These are phyloP conservation scores for Corylus heterophylla DNA, from an alignment of 306 rosid species.

Conservation along the genomic window DNA sequence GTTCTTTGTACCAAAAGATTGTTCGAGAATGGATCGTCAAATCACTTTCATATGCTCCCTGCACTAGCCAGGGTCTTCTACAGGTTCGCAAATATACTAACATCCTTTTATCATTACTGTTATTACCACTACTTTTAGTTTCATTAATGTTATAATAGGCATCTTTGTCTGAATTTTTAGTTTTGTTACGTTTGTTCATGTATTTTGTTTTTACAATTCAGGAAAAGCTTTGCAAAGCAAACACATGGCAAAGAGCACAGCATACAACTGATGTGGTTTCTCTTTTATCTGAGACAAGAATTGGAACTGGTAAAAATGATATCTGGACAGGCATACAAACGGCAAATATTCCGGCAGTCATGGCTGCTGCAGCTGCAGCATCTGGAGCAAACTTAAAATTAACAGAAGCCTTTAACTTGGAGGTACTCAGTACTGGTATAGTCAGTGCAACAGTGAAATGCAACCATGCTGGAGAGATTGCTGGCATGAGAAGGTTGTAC, in stretches of 20 bases:
- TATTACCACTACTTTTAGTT: slow-evolving; percentile 20
- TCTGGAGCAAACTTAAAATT: slow-evolving; percentile 89
- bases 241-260: slow-evolving; percentile 92
- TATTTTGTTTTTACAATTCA: slow-evolving; percentile 37
- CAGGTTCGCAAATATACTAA: slow-evolving; percentile 62
- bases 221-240: slow-evolving; percentile 95
- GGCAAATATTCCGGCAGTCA: slow-evolving; percentile 90
- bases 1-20: slow-evolving; percentile 81
- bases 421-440: slow-evolving; percentile 91
- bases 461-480: slow-evolving; percentile 97
- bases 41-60: slow-evolving; percentile 90
- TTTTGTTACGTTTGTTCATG: slow-evolving; percentile 9
- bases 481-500: slow-evolving; percentile 98
- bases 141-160: slow-evolving; percentile 3
- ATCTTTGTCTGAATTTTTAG: slow-evolving; percentile 11
- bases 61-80: slow-evolving; percentile 98
- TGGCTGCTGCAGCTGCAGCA: slow-evolving; percentile 98
- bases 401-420: slow-evolving; percentile 88
- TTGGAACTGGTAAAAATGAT: slow-evolving; percentile 89
- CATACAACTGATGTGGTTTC: slow-evolving; percentile 90
- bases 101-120: slow-evolving; percentile 5
- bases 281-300: slow-evolving; percentile 89
- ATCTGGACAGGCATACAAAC: slow-evolving; percentile 80
- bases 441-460: slow-evolving; percentile 90
- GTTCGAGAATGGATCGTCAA: slow-evolving; percentile 95